Percentiles rank a stretch among this genome's conserved stretches.
These are phyloP conservation scores for Phlyctochytrium bullatum DNA, from an alignment of 192 early-diverging fungal species.

Conservation along the genomic window DNA sequence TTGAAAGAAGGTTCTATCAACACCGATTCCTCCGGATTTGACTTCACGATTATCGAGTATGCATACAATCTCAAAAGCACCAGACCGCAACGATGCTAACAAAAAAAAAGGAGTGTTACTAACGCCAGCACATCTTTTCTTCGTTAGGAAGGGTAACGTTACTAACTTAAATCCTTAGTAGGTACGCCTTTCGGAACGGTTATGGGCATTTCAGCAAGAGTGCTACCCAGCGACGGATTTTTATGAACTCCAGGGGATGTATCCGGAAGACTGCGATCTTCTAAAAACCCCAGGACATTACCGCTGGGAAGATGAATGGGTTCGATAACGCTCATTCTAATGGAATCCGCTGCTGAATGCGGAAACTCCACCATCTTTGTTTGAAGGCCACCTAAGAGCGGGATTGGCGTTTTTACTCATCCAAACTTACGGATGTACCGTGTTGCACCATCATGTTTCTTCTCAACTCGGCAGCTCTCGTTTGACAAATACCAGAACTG, in stretches of 20 bases:
- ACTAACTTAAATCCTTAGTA: too few relatives aligned
- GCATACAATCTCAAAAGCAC: conserved; percentile 64
- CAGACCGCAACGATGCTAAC: too few relatives aligned
- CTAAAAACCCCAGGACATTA: background rate
- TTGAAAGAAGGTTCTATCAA: conserved; percentile 72
- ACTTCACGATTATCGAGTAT: conserved; percentile 86
- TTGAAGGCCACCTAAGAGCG: background rate
- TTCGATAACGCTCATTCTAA: background rate
- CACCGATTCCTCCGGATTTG: conserved; percentile 36
- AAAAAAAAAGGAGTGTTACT: too few relatives aligned
- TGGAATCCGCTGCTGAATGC: background rate
- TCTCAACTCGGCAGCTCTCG: background rate
- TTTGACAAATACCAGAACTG: background rate
- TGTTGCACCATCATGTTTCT: too few relatives aligned
- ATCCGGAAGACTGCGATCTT: background rate
- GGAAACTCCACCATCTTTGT: conserved; percentile 3
- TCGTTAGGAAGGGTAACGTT: too few relatives aligned
- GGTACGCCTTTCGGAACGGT: too few relatives aligned
- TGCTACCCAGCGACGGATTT: conserved; percentile 23
- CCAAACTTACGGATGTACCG: too few relatives aligned
- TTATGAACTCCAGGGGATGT: background rate
- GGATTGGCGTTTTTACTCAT: too few relatives aligned
- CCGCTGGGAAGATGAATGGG: background rate
- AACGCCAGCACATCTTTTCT: too few relatives aligned
- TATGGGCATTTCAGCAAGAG: too few relatives aligned